Base-by-base conservation (phyloP, 2,329 filamentous ascomycete species). In the Pestalotiopsis sp. region DNA sequence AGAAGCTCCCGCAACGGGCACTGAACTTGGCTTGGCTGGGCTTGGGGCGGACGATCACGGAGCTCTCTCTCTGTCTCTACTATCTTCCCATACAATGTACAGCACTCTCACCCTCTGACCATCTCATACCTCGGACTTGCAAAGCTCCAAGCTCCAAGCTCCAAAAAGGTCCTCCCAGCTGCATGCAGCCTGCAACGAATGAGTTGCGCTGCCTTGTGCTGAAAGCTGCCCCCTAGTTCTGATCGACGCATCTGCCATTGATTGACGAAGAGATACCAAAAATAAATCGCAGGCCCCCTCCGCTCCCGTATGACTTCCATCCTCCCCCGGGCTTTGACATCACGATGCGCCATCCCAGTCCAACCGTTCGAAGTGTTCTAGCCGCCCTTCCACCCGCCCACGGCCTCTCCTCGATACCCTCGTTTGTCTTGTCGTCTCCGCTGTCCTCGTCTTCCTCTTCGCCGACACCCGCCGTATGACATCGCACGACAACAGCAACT, bases 1-100 rank as follows among this genome's bases (percentile, higher is more conserved):
- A 75, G 66, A 72, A 73, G 64, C 67, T 68, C 67, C 64, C 5
- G 36, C 31, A 49, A 62, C 17, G 13, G 49, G 56, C 13, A 36
- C 23, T 27, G 23, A 25, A 27, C 23, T 36, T n/a, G 57, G 23
- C 57, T 23, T 6, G 52, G 52, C 25, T 27, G 25, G n/a, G 52
- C n/a, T 27, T 20, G 27, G 27, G 27, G 59, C 59, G 31, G 31
- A 17, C 36, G 59, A 62, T 62, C 59, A 39, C 31, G 59, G 59
- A 62, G 59, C 59, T 62, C 25, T 62, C n/a, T 36, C 14, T 52
- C 20, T 52, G 23, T 23, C 23, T 23, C 23, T 23, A 23, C 45
- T n/a, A 23, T 20, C n/a, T 20, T 52, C 45, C 45, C 20, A 20
- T 52, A 23, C 23, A 23, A 23, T 23, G 23, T 23, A 23, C 23